Percentiles rank a stretch among this genome's conserved stretches.
Evolutionary conservation across 169 alveolate genomes (phyloP).

Genomic region (Cardiosporidium cionae): DNA sequence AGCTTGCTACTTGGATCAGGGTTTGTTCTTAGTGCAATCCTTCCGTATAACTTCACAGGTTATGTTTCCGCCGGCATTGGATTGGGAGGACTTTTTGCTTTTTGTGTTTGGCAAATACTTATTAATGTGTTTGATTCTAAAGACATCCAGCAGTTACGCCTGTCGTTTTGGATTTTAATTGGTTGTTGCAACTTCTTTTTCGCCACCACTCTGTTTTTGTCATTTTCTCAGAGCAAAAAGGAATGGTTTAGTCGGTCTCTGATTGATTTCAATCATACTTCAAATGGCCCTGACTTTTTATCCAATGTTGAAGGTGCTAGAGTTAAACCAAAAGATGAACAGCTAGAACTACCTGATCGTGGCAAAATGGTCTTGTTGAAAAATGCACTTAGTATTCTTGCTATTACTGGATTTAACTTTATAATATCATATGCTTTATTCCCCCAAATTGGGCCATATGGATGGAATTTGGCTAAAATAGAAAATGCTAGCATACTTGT

Average conservation of each 20-base stretch:
- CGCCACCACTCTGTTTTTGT: neutral
- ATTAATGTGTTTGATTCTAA: neutral
- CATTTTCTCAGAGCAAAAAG: neutral
- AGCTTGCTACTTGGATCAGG: neutral
- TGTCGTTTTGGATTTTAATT: neutral
- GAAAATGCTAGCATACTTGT: neutral
- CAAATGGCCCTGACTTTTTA: neutral
- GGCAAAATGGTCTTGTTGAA: neutral
- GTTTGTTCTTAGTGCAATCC: neutral
- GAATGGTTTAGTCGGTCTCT: neutral
- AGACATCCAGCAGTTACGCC: neutral
- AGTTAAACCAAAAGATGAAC: neutral
- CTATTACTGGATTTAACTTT: neutral
- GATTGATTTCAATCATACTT: neutral
- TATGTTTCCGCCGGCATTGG: neutral
- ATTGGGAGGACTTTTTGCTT: neutral
- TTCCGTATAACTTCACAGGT: neutral
- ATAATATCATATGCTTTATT: neutral
- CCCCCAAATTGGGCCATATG: neutral
- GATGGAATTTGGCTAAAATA: neutral
- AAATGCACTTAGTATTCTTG: neutral
- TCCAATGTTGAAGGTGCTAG: neutral
- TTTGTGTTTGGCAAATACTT: neutral
- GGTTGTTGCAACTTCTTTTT: neutral
- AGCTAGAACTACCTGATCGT: neutral